Percentiles rank a stretch among this genome's conserved stretches.
These are phyloP conservation scores for Delphinella strobiligena DNA, from an alignment of 2,329 filamentous ascomycete species.

Conservation along the genomic window DNA sequence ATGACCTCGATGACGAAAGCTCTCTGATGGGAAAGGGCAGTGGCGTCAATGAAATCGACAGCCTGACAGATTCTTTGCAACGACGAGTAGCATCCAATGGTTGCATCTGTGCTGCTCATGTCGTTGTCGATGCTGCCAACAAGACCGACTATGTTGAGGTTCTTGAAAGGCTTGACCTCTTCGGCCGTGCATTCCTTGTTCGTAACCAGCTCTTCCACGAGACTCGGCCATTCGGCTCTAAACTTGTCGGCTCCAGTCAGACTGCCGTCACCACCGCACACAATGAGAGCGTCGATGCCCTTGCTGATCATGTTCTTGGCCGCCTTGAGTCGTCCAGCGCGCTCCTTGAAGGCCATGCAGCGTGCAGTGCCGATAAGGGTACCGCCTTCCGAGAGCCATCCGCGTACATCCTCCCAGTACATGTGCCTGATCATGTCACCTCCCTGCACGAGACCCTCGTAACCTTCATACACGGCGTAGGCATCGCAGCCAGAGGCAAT, in stretches of 20 bases:
- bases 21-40: conserved; percentile 83
- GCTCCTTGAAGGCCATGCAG: conserved; percentile 85
- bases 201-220: conserved; percentile 73
- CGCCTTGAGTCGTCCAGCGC: conserved; percentile 67
- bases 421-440: conserved; percentile 79
- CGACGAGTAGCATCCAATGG: conserved; percentile 92
- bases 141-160: conserved; percentile 90
- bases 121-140: conserved; percentile 99
- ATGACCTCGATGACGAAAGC: conserved; percentile 98
- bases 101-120: conserved; percentile 87
- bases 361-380: conserved; percentile 92
- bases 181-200: conserved; percentile 57
- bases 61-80: conserved; percentile 87
- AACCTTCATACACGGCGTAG: conserved; percentile 65
- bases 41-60: conserved; percentile 94
- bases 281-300: conserved; percentile 90
- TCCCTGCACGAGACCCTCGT: conserved; percentile 85
- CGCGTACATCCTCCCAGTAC: conserved; percentile 86
- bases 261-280: conserved; percentile 93
- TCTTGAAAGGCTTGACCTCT: conserved; percentile 63
- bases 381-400: conserved; percentile 86
- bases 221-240: conserved; percentile 77
- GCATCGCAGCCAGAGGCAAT: conserved; percentile 55
- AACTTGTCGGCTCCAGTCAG: conserved; percentile 93
- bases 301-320: conserved; percentile 90